These are phyloP conservation scores for Tetrahymena elliotti DNA, from an alignment of 73 alveolate species.

Conservation along the genomic window DNA sequence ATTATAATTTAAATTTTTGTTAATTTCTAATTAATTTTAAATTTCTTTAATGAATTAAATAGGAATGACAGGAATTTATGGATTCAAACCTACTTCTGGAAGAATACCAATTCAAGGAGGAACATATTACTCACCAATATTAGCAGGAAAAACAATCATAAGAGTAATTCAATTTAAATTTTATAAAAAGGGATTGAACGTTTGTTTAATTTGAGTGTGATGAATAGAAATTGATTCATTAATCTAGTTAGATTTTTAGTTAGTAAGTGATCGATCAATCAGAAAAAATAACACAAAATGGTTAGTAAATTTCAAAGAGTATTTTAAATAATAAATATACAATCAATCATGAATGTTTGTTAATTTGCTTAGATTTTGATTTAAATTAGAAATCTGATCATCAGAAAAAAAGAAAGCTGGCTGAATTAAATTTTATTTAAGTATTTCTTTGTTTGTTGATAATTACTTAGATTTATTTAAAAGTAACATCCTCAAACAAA, in stretches of 20 bases:
- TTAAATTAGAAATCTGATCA: neutral
- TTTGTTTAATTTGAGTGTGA: neutral
- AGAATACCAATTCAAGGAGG: conserved; percentile 45
- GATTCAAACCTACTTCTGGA: conserved; percentile 62
- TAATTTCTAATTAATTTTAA: neutral
- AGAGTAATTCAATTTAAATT: neutral
- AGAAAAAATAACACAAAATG: no score
- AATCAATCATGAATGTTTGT: neutral
- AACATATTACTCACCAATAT: neutral
- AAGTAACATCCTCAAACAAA: neutral
- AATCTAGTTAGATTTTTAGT: no score
- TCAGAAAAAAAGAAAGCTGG: neutral
- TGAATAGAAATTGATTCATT: neutral
- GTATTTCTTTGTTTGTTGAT: neutral
- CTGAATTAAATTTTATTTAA: neutral
- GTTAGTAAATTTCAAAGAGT: neutral
- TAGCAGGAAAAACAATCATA: neutral
- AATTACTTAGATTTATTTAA: no score
- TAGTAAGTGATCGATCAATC: neutral
- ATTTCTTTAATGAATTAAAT: neutral
- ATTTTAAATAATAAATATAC: no score
- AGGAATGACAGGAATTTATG: conserved; percentile 57
- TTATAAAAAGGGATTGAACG: neutral
- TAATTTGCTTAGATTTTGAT: neutral
- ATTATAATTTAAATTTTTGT: no score